Conservation (phyloP, 1,284 basidiomycete genomes). For the Ceratobasidium sp. region DNA sequence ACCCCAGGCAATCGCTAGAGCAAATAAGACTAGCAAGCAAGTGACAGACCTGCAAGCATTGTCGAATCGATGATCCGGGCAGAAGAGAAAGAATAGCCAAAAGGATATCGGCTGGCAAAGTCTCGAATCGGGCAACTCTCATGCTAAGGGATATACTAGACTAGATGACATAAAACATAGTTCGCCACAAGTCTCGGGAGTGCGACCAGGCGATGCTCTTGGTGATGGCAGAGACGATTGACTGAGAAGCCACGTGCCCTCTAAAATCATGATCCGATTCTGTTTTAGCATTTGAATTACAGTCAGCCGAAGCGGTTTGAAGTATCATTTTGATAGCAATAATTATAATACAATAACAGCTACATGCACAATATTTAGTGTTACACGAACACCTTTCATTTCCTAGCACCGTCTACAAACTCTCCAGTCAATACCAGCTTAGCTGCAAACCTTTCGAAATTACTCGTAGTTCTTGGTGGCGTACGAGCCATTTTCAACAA, state of each 20-base stretch:
- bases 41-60: constrained; percentile 19
- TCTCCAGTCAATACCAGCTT: not conserved
- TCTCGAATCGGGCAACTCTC: not conserved
- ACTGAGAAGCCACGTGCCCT: too few relatives aligned
- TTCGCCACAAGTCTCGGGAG: too few relatives aligned
- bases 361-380: not conserved
- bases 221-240: too few relatives aligned
- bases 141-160: not conserved
- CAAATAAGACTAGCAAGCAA: not conserved
- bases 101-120: constrained; percentile 5
- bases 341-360: constrained; percentile 12
- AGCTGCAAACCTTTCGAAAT: not conserved
- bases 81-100: not conserved
- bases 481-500: constrained; percentile 73
- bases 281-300: too few relatives aligned
- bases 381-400: constrained; percentile 14
- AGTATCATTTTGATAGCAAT: constrained; percentile 1
- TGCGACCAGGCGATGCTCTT: too few relatives aligned
- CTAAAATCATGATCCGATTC: too few relatives aligned
- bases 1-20: constrained; percentile 2
- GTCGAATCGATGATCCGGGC: not conserved
- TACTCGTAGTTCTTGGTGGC: constrained; percentile 58
- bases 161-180: too few relatives aligned
- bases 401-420: constrained; percentile 22
- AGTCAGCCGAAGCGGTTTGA: not conserved